Base-by-base conservation (phyloP, 1,284 basidiomycete genomes). In the Ustilago bromivora region DNA sequence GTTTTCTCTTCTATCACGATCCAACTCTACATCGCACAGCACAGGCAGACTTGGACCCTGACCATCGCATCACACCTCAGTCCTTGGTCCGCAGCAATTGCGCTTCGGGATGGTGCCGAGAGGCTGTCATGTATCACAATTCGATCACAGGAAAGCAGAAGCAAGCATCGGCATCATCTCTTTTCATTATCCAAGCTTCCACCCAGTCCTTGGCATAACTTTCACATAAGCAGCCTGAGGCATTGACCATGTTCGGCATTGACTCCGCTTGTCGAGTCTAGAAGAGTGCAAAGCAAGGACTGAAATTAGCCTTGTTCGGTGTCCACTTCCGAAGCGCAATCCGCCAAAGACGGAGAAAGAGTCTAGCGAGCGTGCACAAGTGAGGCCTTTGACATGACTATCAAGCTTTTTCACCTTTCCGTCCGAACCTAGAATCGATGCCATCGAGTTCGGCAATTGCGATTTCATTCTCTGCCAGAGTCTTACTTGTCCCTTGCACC, bases 91-190 rank as follows among this genome's bases (percentile, higher is more conserved):
- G 43, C 23, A 28, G 23, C 23, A 28, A 28, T 28, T 28, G 23
- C 23, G 31, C 49, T 51, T 51, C 28, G 49, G 49, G 31, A 51
- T 51, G 49, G 49, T 13, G 31, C 49, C 49, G 49, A 51, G 23
- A 13, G 6, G 28, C 31, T 32, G 31, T 32, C 11, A 15, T 13
- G 11, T 10, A 13, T 51, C 49, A 13, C 49, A 12, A 23, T 17
- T 13, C 23, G 7, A 51, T 51, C 49, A 51, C 49, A 13, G 11
- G 3, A 6, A 23, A 31, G 49, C 23, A 51, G 28, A 51, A 51
- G 49, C 49, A 28, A 51, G 49, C 28, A 31, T 51, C 31, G 49
- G 49, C 28, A 31, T 5, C 23, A 32, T 15, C n/a, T 32, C n/a
- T 13, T 4, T 28, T 46, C 7, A 15, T 46, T 46, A 19, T 41